Evolutionary conservation across 441 rosid species (phyloP).

Genomic region (Hura crepitans): DNA sequence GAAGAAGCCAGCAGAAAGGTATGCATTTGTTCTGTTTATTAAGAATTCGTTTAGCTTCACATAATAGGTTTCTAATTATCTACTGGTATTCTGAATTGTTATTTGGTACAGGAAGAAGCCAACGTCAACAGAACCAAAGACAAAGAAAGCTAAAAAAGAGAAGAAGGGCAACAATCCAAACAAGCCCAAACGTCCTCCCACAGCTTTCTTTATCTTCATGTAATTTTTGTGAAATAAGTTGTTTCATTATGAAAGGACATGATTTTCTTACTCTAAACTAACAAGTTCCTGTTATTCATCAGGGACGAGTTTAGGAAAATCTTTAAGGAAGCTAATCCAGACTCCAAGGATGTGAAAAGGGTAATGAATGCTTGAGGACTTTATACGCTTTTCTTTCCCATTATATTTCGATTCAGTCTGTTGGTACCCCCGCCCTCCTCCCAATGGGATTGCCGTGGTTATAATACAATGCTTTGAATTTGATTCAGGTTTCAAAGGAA

Average conservation of each 20-base stretch:
- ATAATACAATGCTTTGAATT: not conserved
- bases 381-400: not conserved
- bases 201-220: slow-evolving; percentile 86
- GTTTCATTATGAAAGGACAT: too few relatives aligned
- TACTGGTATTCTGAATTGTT: not conserved
- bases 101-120: slow-evolving; percentile 51
- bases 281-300: not conserved
- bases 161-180: slow-evolving; percentile 45
- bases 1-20: slow-evolving; percentile 71
- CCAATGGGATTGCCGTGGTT: not conserved
- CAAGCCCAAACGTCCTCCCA: slow-evolving; percentile 71
- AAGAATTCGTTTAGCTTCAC: not conserved
- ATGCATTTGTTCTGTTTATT: not conserved
- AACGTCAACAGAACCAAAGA: slow-evolving; percentile 54
- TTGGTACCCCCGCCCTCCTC: too few relatives aligned
- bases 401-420: not conserved
- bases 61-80: not conserved
- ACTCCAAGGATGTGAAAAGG: slow-evolving; percentile 45
- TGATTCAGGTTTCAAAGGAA: slow-evolving; percentile 59
- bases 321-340: slow-evolving; percentile 55
- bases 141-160: slow-evolving; percentile 53
- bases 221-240: slow-evolving; percentile 20
- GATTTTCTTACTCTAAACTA: not conserved
- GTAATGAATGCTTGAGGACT: slow-evolving; percentile 21
- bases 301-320: slow-evolving; percentile 73